Evolutionary conservation across 768 basidiomycete species (phyloP), one percentile per base, ranked within the genome.

Genomic region (Rhizopogon vulgaris): DNA sequence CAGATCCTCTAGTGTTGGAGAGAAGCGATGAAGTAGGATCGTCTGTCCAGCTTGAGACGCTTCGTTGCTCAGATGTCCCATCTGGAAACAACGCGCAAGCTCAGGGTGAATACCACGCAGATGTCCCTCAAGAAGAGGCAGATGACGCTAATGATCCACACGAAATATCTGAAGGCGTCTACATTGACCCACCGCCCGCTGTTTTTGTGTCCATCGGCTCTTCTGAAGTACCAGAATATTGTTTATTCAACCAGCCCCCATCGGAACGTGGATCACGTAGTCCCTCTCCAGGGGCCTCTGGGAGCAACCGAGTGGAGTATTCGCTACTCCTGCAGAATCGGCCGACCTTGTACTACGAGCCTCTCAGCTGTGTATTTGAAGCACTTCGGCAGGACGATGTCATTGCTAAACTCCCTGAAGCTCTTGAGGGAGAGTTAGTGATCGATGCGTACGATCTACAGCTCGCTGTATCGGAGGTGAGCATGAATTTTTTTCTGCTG

Each of bases 281-380:
- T 41, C 60, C 69, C 28, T 52, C 66, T 18, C 22, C 39, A 11
- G 54, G 54, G 12, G 56, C 51, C 34, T n/a, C 49, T 14, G 58
- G 62, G 6, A 41, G 27, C 43, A 37, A 53, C 38, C 61, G 63
- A 38, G 60, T 45, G 56, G 41, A 28, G 39, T 67, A 55, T 30
- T 62, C 67, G n/a, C 62, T 87, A 6, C 69, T 90, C 43, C 73
- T 91, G 52, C 76, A 80, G 41, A 71, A 80, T 52, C 75, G 70
- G 15, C 87, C 87, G 3, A 85, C 81, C 4, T 71, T 90, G 6
- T 91, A 87, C 65, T 90, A 90, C 58, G 87, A 90, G 63, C 82
- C 87, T 27, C 62, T 91, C 41, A 78, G 77, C 39, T 73, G 68
- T 52, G 78, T 90, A 17, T 90, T 90, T 59, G 84, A 84, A 51